Evolutionary conservation across 2,329 filamentous ascomycete genomes (phyloP).

Genomic region (Aureobasidium lini): DNA sequence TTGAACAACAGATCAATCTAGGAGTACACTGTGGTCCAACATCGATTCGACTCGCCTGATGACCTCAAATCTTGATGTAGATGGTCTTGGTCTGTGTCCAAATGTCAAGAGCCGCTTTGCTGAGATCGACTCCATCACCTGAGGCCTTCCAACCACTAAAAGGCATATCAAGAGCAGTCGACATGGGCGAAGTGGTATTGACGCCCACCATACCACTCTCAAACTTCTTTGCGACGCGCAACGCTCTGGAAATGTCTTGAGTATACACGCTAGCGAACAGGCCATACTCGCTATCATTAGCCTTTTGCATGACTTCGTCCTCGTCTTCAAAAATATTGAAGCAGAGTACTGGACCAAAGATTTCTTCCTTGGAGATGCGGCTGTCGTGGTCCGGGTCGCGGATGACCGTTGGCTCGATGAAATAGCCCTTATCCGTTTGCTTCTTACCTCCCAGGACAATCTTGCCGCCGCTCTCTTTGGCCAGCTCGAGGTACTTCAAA

Average conservation of each 20-base stretch:
- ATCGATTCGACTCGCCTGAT: too few species aligned
- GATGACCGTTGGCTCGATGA: slow-evolving; percentile 42
- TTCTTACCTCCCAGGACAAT: slow-evolving; percentile 21
- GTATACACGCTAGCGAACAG: slow-evolving; percentile 32
- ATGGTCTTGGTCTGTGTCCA: slow-evolving; percentile 29
- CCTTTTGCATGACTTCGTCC: slow-evolving; percentile 31
- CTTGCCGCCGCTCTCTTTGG: slow-evolving; percentile 19
- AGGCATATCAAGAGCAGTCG: slow-evolving; percentile 35
- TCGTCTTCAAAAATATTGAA: slow-evolving; percentile 24
- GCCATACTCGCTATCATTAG: slow-evolving; percentile 33
- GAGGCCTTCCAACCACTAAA: slow-evolving; percentile 47
- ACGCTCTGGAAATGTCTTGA: slow-evolving; percentile 29
- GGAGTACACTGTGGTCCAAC: too few species aligned
- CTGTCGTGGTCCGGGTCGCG: slow-evolving; percentile 33
- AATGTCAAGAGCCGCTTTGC: slow-evolving; percentile 21
- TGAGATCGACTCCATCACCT: slow-evolving; percentile 44
- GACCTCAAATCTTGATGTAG: slow-evolving; percentile 22
- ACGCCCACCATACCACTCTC: slow-evolving; percentile 20
- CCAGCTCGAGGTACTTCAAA: slow-evolving; percentile 24
- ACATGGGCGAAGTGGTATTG: slow-evolving; percentile 31
- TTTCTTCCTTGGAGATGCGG: slow-evolving; percentile 21
- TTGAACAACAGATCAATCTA: too few species aligned
- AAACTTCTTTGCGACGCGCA: slow-evolving; percentile 18
- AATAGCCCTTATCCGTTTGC: slow-evolving; percentile 31
- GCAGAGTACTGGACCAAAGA: slow-evolving; percentile 22